These are phyloP conservation scores for Laburnicola sp. DNA, from an alignment of 2,329 filamentous ascomycete species.

Conservation along the genomic window DNA sequence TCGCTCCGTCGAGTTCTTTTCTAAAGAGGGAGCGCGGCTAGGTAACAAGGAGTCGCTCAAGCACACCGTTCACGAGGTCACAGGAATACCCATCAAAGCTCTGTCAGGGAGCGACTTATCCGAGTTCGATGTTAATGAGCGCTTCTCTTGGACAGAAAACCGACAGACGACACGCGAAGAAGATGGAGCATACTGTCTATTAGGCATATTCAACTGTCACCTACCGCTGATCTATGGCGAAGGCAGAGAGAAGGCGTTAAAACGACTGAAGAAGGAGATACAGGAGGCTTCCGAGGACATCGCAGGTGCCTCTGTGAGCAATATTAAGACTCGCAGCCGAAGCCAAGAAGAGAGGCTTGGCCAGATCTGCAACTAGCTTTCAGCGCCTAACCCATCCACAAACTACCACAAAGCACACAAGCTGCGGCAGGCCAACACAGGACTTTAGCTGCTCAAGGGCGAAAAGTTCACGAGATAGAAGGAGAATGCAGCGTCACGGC, in stretches of 20 bases:
- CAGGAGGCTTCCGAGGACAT: neutral
- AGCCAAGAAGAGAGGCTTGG: neutral
- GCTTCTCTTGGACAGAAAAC: constrained; percentile 9
- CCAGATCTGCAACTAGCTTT: constrained; percentile 32
- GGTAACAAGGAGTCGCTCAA: constrained; percentile 7
- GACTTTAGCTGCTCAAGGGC: constrained; percentile 20
- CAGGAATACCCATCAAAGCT: constrained; percentile 4
- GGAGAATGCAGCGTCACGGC: neutral
- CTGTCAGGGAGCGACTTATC: constrained; percentile 5
- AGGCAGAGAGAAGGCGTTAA: constrained; percentile 18
- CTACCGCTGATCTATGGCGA: constrained; percentile 27
- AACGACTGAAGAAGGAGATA: neutral
- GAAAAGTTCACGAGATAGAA: constrained; percentile 12
- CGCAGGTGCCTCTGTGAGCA: neutral
- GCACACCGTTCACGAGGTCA: neutral
- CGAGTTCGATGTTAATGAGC: constrained; percentile 7
- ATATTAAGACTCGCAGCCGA: neutral
- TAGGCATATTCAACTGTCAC: constrained; percentile 11
- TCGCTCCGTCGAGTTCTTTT: constrained; percentile 11
- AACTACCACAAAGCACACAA: constrained; percentile 30
- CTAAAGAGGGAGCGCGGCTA: neutral
- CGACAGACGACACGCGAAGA: constrained; percentile 12
- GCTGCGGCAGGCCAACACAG: constrained; percentile 15
- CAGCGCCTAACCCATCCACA: constrained; percentile 37
- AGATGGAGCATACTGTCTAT: constrained; percentile 12